Conservation (phyloP, 2,329 filamentous ascomycete species). For the Kalaharituber pfeilii region DNA sequence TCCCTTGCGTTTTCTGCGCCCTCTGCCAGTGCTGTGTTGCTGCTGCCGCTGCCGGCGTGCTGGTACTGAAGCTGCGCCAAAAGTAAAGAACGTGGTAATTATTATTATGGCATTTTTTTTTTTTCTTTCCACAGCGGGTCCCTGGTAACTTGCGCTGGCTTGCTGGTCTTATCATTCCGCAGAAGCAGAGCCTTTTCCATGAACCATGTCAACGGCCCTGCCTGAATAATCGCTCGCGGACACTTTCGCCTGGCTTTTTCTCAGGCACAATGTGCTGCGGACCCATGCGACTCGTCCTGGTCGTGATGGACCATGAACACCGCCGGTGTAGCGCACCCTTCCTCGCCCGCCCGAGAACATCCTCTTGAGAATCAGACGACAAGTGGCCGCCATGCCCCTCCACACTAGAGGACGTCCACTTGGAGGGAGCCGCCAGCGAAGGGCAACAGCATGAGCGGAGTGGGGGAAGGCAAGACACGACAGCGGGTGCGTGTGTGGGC, state of each 20-base stretch:
- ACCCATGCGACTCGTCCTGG: too few relatives aligned
- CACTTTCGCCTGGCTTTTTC: too few relatives aligned
- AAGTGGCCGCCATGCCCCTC: neutral
- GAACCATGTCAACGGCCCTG: neutral
- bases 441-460: too few relatives aligned
- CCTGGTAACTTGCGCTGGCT: neutral
- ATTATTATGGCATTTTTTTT: neutral
- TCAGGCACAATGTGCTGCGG: too few relatives aligned
- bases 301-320: neutral
- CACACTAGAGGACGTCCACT: neutral
- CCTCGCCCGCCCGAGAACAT: neutral
- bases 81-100: too few relatives aligned
- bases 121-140: neutral
- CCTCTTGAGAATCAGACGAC: neutral
- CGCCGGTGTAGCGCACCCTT: neutral
- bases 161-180: neutral
- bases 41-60: too few relatives aligned
- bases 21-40: too few relatives aligned
- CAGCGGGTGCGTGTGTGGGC: neutral
- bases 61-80: too few relatives aligned
- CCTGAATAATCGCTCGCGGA: neutral
- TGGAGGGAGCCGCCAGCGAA: neutral
- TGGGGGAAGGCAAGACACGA: too few relatives aligned
- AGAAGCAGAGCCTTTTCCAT: neutral
- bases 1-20: too few relatives aligned